Conservation (phyloP, 169 alveolate species). For the Amoebophrya sp. region DNA sequence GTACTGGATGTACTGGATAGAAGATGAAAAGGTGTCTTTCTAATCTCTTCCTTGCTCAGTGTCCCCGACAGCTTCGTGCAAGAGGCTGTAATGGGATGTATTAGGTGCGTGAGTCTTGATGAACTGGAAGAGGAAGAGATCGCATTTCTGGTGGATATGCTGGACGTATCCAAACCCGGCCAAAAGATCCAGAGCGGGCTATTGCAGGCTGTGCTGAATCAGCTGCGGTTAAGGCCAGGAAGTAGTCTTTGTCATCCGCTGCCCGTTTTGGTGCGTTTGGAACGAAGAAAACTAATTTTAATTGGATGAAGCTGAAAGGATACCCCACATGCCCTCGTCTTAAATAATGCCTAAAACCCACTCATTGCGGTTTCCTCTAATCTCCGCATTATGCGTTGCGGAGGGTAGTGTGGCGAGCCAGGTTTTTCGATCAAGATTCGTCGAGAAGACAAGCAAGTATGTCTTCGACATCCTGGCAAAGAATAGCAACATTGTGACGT, state of each 20-base stretch:
- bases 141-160: background rate
- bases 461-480: background rate
- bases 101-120: background rate
- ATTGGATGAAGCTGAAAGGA: no score
- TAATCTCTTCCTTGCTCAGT: background rate
- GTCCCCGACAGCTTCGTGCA: background rate
- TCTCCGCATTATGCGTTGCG: background rate
- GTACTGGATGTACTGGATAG: no score
- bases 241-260: no score
- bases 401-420: background rate
- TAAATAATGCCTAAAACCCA: no score
- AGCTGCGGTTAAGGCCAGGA: no score
- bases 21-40: no score
- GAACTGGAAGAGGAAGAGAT: conserved; percentile 4
- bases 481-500: background rate
- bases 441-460: background rate
- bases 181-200: conserved; percentile 4
- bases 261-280: no score
- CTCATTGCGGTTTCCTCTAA: no score
- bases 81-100: background rate
- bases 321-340: no score
- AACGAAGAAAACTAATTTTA: no score
- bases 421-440: background rate
- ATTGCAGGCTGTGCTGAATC: background rate
- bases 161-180: background rate